phyloP scores from a whole-genome alignment of 2,329 filamentous ascomycete species.

The Paraconiothyrium brasiliense region DNA sequence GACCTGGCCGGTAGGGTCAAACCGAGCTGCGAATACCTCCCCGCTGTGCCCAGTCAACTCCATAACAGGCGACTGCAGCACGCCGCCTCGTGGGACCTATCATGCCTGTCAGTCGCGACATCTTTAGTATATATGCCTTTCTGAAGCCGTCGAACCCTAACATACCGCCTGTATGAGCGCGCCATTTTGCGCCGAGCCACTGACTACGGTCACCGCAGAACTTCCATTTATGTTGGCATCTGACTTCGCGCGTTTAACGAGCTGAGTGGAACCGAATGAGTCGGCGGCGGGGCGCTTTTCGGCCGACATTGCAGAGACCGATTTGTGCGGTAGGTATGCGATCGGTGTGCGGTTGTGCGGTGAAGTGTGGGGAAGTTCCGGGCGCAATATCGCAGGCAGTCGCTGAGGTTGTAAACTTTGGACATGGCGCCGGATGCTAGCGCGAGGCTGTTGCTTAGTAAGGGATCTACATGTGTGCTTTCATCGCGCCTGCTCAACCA shows the following conservation, averaged over 20 bases:
- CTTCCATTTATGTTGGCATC: conserved; percentile 63
- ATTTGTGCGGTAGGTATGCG: not conserved
- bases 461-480: conserved; percentile 22
- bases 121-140: conserved; percentile 39
- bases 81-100: conserved; percentile 81
- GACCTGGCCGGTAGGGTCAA: conserved; percentile 85
- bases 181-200: conserved; percentile 66
- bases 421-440: conserved; percentile 18
- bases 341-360: not conserved
- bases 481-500: conserved; percentile 21
- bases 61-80: conserved; percentile 90
- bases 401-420: conserved; percentile 30
- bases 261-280: conserved; percentile 79
- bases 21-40: conserved; percentile 90
- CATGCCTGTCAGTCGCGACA: conserved; percentile 42
- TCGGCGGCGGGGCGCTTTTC: conserved; percentile 93
- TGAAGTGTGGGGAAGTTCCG: not conserved
- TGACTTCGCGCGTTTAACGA: conserved; percentile 89
- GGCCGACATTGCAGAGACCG: conserved; percentile 72
- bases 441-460: conserved; percentile 17
- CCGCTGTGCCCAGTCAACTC: conserved; percentile 81
- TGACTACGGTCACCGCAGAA: conserved; percentile 66
- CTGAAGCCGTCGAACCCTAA: conserved; percentile 55
- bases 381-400: not conserved
- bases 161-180: conserved; percentile 73